A percentile compares a stretch with the other conserved stretches of the same genome.
These are phyloP conservation scores for Camellia lanceoleosa DNA, from an alignment of 148 eudicot genomes.

Conservation along the genomic window DNA sequence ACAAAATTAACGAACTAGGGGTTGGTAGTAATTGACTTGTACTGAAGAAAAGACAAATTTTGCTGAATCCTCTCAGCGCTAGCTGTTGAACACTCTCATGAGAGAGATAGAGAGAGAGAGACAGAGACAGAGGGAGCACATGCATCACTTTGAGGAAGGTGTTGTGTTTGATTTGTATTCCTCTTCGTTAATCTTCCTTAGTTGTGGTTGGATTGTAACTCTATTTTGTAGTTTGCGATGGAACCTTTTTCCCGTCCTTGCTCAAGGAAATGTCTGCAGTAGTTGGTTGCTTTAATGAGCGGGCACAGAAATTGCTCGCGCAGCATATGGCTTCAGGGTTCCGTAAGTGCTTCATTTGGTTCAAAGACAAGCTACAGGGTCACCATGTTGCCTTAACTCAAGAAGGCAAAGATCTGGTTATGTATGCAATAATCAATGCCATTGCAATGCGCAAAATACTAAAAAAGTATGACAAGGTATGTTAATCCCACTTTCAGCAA, in stretches of 20 bases:
- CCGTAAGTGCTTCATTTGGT: conserved; percentile 57
- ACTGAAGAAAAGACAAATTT: too few species aligned
- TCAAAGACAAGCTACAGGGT: conserved; percentile 54
- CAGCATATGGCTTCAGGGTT: conserved; percentile 74
- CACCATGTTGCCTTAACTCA: conserved; percentile 52
- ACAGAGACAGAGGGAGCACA: too few species aligned
- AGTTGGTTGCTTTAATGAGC: conserved; percentile 74
- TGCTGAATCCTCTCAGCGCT: too few species aligned
- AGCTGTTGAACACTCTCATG: too few species aligned
- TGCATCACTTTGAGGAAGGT: too few species aligned
- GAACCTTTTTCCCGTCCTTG: conserved; percentile 80
- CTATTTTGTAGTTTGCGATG: conserved; percentile 70
- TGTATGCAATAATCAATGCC: conserved; percentile 82
- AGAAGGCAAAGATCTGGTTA: conserved; percentile 79
- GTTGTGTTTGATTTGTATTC: too few species aligned
- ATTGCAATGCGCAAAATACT: conserved; percentile 84
- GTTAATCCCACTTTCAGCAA: not conserved
- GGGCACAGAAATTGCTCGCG: conserved; percentile 75
- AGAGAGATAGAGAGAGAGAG: too few species aligned
- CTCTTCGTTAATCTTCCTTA: too few species aligned
- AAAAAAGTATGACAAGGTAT: conserved; percentile 92
- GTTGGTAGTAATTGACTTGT: too few species aligned
- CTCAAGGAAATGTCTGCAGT: conserved; percentile 79
- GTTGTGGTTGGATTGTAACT: too few species aligned
- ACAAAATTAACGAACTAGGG: too few species aligned